Conservation (phyloP, 2,329 filamentous ascomycete genomes). For the Metarhizium humberi region DNA sequence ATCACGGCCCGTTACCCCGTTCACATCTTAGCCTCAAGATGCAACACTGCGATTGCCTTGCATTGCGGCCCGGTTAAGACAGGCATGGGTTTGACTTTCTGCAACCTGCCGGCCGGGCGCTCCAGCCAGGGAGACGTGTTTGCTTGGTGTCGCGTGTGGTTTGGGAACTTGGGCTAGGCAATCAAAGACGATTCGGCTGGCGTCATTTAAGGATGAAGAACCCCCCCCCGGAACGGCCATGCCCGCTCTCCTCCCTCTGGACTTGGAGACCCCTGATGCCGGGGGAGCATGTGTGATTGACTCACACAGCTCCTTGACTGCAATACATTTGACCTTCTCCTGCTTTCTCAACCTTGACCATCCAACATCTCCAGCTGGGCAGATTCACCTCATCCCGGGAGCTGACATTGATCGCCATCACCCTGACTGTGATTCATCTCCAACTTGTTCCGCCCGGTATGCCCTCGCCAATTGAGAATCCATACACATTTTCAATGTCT, state of each 20-base stretch:
- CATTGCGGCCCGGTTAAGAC: not conserved
- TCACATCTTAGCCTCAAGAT: not conserved
- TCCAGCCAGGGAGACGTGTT: not conserved
- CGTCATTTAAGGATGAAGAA: not conserved
- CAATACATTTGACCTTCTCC: not conserved
- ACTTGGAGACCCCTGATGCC: not conserved
- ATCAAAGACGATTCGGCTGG: not conserved
- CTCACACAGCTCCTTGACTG: not conserved
- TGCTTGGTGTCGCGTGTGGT: not conserved
- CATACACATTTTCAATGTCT: not conserved
- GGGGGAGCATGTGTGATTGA: not conserved
- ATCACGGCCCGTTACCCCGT: not conserved
- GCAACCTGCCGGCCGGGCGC: not conserved
- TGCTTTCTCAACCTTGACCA: not conserved
- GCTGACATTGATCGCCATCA: not conserved
- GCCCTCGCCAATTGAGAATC: not conserved
- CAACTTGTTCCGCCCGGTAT: not conserved
- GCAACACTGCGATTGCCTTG: not conserved
- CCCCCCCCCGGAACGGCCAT: not conserved
- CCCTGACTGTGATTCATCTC: not conserved
- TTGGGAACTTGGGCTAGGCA: not conserved
- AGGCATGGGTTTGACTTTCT: not conserved
- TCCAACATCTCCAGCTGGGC: not conserved
- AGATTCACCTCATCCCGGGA: not conserved
- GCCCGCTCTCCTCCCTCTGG: not conserved